phyloP scores from a whole-genome alignment of 139 green algal species.

The Coelastrella sp. region DNA sequence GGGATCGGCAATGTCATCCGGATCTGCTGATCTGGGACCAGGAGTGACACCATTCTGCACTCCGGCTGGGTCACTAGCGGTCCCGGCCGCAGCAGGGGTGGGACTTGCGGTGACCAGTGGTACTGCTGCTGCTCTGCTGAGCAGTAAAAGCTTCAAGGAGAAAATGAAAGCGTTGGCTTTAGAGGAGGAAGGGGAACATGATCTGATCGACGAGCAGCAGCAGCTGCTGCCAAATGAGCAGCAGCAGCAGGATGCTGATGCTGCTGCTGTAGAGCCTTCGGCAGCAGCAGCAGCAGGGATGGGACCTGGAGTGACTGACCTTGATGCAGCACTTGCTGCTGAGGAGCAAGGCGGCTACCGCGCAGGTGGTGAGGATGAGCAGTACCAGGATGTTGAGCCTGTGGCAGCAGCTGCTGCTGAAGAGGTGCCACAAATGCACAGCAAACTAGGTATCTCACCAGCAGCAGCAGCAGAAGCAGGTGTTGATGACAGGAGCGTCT shows the following conservation, averaged over 20 bases:
- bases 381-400: too few species aligned
- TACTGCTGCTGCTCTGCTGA: not conserved
- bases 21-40: not conserved
- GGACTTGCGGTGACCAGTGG: not conserved
- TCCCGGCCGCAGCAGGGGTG: not conserved
- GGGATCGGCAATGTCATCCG: not conserved
- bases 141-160: conserved; percentile 31
- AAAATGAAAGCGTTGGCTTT: conserved; percentile 26
- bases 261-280: not conserved
- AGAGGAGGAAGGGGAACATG: not conserved
- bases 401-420: not conserved
- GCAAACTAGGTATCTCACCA: not conserved
- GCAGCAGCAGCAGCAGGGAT: not conserved
- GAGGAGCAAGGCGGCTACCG: not conserved
- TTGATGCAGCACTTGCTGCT: not conserved
- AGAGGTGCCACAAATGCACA: not conserved
- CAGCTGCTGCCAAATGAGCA: not conserved
- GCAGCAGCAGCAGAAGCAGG: not conserved
- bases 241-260: conserved; percentile 13
- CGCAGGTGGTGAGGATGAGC: not conserved
- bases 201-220: not conserved
- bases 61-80: not conserved
- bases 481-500: not conserved
- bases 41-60: not conserved
- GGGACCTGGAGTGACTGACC: not conserved